Evolutionary conservation across 805 yeast genomes (phyloP).

Genomic region (Candida golubevii): DNA sequence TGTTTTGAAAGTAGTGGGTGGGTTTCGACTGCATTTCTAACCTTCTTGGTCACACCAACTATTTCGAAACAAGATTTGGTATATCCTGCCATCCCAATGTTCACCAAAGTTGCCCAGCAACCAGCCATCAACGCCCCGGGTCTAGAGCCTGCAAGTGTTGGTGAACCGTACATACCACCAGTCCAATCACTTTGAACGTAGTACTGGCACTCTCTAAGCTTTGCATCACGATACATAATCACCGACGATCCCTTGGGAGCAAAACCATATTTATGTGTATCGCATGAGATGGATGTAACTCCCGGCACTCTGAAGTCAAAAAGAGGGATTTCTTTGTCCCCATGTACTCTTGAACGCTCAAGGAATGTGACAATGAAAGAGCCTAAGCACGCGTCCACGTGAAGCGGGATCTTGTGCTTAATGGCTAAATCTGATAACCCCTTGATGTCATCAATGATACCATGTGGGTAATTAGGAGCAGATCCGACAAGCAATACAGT

Average conservation of each 20-base stretch:
- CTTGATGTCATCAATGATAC: constrained; percentile 86
- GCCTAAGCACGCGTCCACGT: constrained; percentile 94
- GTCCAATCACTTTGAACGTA: constrained; percentile 81
- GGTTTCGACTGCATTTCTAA: constrained; percentile 45
- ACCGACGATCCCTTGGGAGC: constrained; percentile 96
- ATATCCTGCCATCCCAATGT: constrained; percentile 84
- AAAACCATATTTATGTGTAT: constrained; percentile 98
- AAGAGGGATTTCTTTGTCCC: constrained; percentile 40
- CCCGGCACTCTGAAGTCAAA: constrained; percentile 85
- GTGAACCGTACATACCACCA: constrained; percentile 95
- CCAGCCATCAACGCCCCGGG: constrained; percentile 98
- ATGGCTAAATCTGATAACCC: constrained; percentile 61
- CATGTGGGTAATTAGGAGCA: constrained; percentile 97
- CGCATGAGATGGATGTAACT: constrained; percentile 98
- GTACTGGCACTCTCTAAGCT: constrained; percentile 76
- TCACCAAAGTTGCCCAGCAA: constrained; percentile 91
- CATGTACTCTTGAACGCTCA: constrained; percentile 50
- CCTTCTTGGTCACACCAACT: constrained; percentile 55
- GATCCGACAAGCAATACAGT: constrained; percentile 87
- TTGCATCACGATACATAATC: constrained; percentile 75
- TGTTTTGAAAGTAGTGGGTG: constrained; percentile 46
- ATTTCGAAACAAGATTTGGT: constrained; percentile 60
- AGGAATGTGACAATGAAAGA: constrained; percentile 84
- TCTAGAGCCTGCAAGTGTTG: constrained; percentile 93
- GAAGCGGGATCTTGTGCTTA: constrained; percentile 74